phyloP scores from a whole-genome alignment of 2,329 filamentous ascomycete species.

The Fusarium lyarnte region DNA sequence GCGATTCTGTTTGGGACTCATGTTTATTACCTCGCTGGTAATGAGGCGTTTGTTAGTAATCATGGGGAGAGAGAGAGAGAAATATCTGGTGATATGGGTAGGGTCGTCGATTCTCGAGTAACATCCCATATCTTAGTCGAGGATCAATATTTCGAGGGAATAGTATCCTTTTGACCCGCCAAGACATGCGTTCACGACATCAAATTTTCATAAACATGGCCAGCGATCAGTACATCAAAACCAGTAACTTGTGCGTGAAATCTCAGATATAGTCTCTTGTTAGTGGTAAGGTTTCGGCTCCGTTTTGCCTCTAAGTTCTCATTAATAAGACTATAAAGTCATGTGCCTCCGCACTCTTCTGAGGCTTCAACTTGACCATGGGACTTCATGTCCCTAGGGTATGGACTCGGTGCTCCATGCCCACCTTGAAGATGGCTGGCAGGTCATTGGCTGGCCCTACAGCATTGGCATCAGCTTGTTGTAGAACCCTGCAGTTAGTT shows the following conservation, averaged over 20 bases:
- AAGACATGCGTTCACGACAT: conserved; percentile 13
- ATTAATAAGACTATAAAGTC: background rate
- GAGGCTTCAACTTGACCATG: background rate
- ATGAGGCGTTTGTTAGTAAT: background rate
- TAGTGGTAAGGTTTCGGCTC: background rate
- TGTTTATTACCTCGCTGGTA: background rate
- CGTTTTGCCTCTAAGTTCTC: background rate
- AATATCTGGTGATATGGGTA: background rate
- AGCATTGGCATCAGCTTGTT: conserved; percentile 22
- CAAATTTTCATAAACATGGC: background rate
- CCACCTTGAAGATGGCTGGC: conserved; percentile 1
- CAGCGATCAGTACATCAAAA: background rate
- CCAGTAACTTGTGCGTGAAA: background rate
- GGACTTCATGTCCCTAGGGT: background rate
- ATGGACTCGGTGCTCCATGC: conserved; percentile 1
- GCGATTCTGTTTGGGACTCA: background rate
- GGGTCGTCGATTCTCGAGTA: background rate
- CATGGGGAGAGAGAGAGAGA: background rate
- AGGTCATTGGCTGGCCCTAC: conserved; percentile 34
- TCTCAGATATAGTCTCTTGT: background rate
- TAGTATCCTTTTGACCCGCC: background rate
- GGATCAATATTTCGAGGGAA: background rate
- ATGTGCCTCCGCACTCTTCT: background rate
- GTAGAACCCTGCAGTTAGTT: conserved; percentile 21
- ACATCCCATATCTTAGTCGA: background rate